Evolutionary conservation across 257 asterid genomes (phyloP), one percentile per base, ranked within the genome.

Genomic region (Leonotis leonurus): DNA sequence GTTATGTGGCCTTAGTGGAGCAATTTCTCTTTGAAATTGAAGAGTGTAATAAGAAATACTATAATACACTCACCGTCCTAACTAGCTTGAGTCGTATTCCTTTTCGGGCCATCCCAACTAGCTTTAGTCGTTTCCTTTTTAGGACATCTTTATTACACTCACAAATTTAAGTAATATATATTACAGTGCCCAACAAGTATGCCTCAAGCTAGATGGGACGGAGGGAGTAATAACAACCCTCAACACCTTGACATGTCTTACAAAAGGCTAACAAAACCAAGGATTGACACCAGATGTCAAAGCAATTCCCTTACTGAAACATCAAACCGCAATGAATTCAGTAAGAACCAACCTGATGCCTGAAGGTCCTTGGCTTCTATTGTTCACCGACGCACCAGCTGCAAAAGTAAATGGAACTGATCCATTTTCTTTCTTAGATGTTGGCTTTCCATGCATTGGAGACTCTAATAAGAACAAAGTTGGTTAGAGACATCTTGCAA

Each of bases 401-500:
- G 77, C 77, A 39, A 90, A 68, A 56, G 86, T 68, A 41, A 76
- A 62, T 21, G 75, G 40, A 75, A 73, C 63, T 24, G 85, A 69
- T 49, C 86, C 95, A 75, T 81, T 82, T 61, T 85, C 96, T 79
- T 82, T 90, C 80, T 77, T 85, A 76, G 77, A 77, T 21, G 81
- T 73, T 13, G 81, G 56, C 83, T 73, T 88, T 7, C 80, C 90
- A 16, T 83, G 81, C 68, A 65, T 43, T 55, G 74, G 62, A 64
- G 87, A 46, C 57, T 90, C 98, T 90, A 78, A 59, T 48, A 60
- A 65, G 26, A 73, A 52, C 30, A 35, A 21, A 32, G 55, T 16
- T 13, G 57, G 56, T 60, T 50, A 68, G 52, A 51, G 21, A 70
- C 29, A 35, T n/a, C 27, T 30, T 30, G 45, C 55, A 58, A 32